Base-by-base conservation (phyloP, 768 basidiomycete species). In the Cytidiella melzeri region DNA sequence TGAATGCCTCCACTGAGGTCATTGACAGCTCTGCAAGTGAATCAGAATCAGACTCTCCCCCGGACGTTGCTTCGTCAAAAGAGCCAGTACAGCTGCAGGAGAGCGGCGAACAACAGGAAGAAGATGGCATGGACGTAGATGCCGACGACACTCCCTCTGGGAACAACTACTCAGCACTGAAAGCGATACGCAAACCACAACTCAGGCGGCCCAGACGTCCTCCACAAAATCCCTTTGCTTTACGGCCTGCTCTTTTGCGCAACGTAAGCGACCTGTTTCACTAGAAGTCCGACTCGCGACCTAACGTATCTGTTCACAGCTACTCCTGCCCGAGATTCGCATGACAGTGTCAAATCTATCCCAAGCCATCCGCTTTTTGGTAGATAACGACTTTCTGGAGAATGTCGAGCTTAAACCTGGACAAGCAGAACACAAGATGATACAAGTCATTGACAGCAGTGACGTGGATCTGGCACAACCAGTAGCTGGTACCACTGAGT, bases 311-410 rank as follows among this genome's bases (percentile, higher is more conserved):
- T 24, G 20, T 47, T 26, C 45, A 24, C 57, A 93, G 89, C 69
- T 96, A 11, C 74, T 96, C 4, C 70, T 85, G 18, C 88, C 86
- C 11, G 92, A 95, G 62, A 92, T 95, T 34, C 80, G 85, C 24
- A 74, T 88, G 55, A 94, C 93, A 0, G 76, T 93, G 3, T 94
- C 92, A 1, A 93, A 93, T 64, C 73, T 97, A 4, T 92, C 92
- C 0, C 94, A 97, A 64, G 91, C 89, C 4, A 89, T 96, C 55
- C 81, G 77, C 25, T 97, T 96, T 65, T 65, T 95, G 15, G 92
- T 90, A 1, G 87, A 88, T 53, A 96, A 97, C 55, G 83, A 92
- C 60, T 92, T 94, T 67, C 68, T 97, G 28, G 70, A 74, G 40
- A 78, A 77, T 25, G 90, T 95, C 1, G 94, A 96, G 64, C 65